Evolutionary conservation across 495 filamentous ascomycete genomes (phyloP).

Genomic region (Trichoderma erinaceum): DNA sequence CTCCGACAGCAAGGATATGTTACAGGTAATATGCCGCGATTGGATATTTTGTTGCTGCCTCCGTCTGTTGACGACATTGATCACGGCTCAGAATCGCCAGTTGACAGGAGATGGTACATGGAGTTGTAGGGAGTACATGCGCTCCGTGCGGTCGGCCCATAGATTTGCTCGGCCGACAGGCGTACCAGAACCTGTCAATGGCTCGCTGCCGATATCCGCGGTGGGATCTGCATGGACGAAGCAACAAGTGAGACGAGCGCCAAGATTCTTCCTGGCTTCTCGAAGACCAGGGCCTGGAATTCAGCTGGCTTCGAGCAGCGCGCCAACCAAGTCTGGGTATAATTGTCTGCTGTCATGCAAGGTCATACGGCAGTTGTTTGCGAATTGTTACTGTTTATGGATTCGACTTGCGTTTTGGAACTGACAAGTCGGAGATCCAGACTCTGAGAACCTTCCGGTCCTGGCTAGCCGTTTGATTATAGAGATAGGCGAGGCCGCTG

Average conservation of each 20-base stretch:
- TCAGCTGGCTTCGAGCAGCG: not conserved
- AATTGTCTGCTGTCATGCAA: not conserved
- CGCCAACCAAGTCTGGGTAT: not conserved
- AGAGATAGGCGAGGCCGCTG: conserved; percentile 4
- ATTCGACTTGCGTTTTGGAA: not conserved
- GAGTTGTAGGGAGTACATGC: not conserved
- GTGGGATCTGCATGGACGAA: not conserved
- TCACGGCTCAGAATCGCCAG: not conserved
- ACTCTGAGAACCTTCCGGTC: not conserved
- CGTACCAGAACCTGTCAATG: not conserved
- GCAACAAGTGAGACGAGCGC: not conserved
- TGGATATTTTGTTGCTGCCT: not conserved
- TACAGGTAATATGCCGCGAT: not conserved
- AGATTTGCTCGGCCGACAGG: not conserved
- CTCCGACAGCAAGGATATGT: not conserved
- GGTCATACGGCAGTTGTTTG: not conserved
- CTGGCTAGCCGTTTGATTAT: not conserved
- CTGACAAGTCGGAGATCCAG: not conserved
- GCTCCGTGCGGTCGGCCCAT: conserved; percentile 1
- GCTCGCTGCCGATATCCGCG: not conserved
- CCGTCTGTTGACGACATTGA: not conserved
- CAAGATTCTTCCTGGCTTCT: conserved; percentile 1
- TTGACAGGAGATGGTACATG: not conserved
- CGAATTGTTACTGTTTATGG: not conserved
- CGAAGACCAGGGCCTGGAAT: not conserved